Base-by-base conservation (phyloP, 345 rosid genomes). In the Viola odorata region DNA sequence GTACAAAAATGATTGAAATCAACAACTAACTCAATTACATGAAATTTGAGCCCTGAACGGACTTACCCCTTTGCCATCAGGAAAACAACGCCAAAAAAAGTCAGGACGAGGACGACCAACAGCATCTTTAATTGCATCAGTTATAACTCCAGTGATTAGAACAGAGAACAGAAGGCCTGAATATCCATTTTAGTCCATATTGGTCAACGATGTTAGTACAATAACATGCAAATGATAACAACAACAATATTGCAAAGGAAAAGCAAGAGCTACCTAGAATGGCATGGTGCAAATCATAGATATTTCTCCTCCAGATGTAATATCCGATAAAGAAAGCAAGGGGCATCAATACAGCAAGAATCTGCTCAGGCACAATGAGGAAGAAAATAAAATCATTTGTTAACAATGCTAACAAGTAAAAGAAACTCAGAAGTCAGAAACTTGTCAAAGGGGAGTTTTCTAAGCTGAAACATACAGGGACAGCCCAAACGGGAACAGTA, bases 1-100 rank as follows among this genome's bases (percentile, higher is more conserved):
- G 61, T 62, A 44, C 11, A 68, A 17, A 59, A 58, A 44, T 39
- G 67, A 65, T 14, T 32, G 54, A 38, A 12, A 47, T 3, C 12
- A 64, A 50, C 40, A 61, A 60, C 11, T 36, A 55, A 55, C n/a
- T 45, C 40, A 15, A 60, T n/a, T 7, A 15, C 32, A 39, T 32
- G 8, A 8, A n/a, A 62, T 45, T 37, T 8, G 47, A 65, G 53
- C 41, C 59, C 49, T 6, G 11, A 17, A 47, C 56, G 61, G 50
- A 69, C 82, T 42, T 63, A 92, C 98, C 79, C 82, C 88, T 78
- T 70, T 80, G 11, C 96, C 98, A 78, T 92, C 77, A 66, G 97
- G 94, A 65, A 92, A 92, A 77, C 97, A 92, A 60, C 94, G 96
- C 97, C 98, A 92, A 68, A 87, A 89, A 77, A 92, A 92, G 75